Conservation (phyloP, 1,139 yeast genomes). For the Yamadazyma kanchanaburiensis region DNA sequence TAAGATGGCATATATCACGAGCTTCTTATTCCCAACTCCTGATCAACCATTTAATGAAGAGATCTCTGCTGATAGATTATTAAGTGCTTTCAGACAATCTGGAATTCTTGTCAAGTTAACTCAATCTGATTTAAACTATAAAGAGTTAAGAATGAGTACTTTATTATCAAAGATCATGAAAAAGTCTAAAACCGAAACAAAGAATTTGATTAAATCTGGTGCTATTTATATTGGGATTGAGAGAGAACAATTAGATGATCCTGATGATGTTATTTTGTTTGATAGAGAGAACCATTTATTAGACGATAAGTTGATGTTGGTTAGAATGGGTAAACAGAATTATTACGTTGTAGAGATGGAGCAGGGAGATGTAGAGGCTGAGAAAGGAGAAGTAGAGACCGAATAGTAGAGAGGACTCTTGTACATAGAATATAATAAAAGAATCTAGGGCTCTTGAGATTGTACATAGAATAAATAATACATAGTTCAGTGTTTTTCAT, state of each 20-base stretch:
- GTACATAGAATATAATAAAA: conserved; percentile 5
- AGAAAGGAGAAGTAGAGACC: too few relatives aligned
- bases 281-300: conserved; percentile 47
- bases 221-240: conserved; percentile 69
- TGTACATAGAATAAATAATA: too few relatives aligned
- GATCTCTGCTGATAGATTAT: conserved; percentile 49
- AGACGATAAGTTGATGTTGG: conserved; percentile 57
- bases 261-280: conserved; percentile 47
- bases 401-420: conserved; percentile 6
- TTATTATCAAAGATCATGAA: conserved; percentile 35
- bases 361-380: too few relatives aligned
- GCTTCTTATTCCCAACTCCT: conserved; percentile 62
- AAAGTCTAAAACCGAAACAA: conserved; percentile 51
- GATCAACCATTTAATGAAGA: conserved; percentile 47
- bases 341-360: conserved; percentile 52
- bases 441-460: too few relatives aligned
- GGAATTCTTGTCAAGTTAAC: conserved; percentile 49
- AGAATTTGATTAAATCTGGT: conserved; percentile 63
- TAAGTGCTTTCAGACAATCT: conserved; percentile 59
- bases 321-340: conserved; percentile 74
- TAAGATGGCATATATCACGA: conserved; percentile 60
- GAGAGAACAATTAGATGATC: conserved; percentile 51
- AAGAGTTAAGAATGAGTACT: conserved; percentile 40
- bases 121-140: conserved; percentile 31
- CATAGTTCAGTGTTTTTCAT: too few relatives aligned